A percentile compares a stretch with the other conserved stretches of the same genome.
phyloP scores from a whole-genome alignment of 768 basidiomycete species.

The Tulasnella sp. region DNA sequence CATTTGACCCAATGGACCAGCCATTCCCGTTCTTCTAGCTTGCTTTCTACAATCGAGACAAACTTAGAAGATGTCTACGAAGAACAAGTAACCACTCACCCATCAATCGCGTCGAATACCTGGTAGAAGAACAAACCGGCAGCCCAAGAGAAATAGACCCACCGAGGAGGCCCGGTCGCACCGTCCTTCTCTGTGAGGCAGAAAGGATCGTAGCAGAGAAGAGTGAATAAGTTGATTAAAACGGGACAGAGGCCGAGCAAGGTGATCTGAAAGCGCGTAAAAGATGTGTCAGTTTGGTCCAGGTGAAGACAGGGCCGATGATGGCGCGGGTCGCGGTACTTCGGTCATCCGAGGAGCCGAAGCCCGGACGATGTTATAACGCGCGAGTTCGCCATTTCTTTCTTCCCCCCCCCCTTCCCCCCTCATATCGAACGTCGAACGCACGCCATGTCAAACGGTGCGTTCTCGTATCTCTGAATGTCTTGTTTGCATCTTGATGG shows the following conservation, averaged over 20 bases:
- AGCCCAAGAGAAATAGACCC: conserved; percentile 91
- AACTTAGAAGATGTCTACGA: conserved; percentile 1
- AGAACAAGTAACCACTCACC: conserved; percentile 33
- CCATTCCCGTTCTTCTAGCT: conserved; percentile 90
- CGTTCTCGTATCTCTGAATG: too few species aligned
- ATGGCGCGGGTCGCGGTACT: too few species aligned
- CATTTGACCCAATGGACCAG: conserved; percentile 94
- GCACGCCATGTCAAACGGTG: too few species aligned
- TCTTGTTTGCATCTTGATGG: too few species aligned
- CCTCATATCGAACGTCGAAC: too few species aligned
- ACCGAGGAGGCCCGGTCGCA: conserved; percentile 50
- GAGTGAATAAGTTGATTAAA: conserved; percentile 67
- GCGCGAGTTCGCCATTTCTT: too few species aligned
- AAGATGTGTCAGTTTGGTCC: too few species aligned
- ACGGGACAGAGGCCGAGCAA: conserved; percentile 73
- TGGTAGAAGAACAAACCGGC: conserved; percentile 86
- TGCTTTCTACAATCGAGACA: conserved; percentile 71
- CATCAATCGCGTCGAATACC: conserved; percentile 77
- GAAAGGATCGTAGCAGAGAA: conserved; percentile 72
- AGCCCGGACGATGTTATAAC: too few species aligned
- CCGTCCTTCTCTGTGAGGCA: conserved; percentile 60
- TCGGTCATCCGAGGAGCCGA: too few species aligned
- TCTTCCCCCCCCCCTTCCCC: too few species aligned
- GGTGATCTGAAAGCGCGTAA: conserved; percentile 61
- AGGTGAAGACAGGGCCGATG: too few species aligned